Conservation (phyloP, 257 asterid species). For the Phtheirospermum japonicum region DNA sequence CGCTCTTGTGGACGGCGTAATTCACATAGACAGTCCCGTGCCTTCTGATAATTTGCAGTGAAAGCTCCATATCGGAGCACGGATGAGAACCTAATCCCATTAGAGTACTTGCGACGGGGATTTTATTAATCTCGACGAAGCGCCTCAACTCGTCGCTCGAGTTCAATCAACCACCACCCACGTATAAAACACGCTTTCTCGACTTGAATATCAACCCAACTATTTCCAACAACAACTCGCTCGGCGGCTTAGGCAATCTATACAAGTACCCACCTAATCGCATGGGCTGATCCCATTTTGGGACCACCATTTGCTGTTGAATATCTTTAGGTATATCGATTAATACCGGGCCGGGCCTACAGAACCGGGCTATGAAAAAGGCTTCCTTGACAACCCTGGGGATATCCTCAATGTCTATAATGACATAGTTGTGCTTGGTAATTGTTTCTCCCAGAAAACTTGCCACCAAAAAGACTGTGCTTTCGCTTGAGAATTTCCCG, state of each 20-base stretch:
- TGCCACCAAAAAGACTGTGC: no score
- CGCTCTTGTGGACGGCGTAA: constrained; percentile 68
- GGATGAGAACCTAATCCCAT: constrained; percentile 81
- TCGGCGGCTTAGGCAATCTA: constrained; percentile 57
- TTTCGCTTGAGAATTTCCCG: no score
- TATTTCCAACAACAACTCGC: constrained; percentile 38
- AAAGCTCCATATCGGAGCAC: constrained; percentile 46
- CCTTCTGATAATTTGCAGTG: constrained; percentile 83
- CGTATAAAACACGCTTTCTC: constrained; percentile 63
- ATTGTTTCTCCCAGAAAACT: no score
- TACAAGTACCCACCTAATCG: constrained; percentile 54
- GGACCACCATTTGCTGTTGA: constrained; percentile 76
- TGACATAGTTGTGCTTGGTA: constrained; percentile 79
- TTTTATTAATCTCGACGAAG: constrained; percentile 61
- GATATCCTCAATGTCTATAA: constrained; percentile 61
- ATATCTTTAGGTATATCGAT: constrained; percentile 81
- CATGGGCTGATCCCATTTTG: constrained; percentile 63
- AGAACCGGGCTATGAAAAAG: constrained; percentile 49
- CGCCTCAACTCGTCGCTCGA: constrained; percentile 57
- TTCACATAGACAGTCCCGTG: constrained; percentile 84
- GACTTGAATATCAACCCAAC: constrained; percentile 60
- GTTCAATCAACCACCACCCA: constrained; percentile 84
- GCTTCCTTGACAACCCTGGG: constrained; percentile 72
- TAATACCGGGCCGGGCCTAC: constrained; percentile 76
- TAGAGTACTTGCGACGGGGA: constrained; percentile 73